Base-by-base conservation (phyloP, 441 rosid species). In the Omphalea diandra region DNA sequence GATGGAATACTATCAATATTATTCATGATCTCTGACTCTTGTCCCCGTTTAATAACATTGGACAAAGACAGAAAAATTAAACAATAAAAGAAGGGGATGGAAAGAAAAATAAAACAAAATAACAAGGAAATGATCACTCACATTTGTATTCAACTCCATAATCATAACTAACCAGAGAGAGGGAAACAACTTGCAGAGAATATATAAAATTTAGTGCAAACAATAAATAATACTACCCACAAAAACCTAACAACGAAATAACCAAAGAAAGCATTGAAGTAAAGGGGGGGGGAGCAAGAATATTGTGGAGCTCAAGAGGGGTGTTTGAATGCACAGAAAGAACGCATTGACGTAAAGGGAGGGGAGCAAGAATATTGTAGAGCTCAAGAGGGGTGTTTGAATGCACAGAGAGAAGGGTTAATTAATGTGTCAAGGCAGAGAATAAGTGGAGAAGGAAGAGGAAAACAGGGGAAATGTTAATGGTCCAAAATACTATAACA, bases 121-220 rank as follows among this genome's bases (percentile, higher is more conserved):
- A n/a, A 20, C 33, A 46, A 59, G 32, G 58, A 40, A 6, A 24
- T 63, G 31, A 24, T 29, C 18, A 64, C 78, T 71, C 31, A 77
- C 83, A 31, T 71, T 61, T 15, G 59, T 47, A 43, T 60, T 72
- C 54, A 76, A 44, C 63, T 76, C 78, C 58, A 73, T 53, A 43
- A 43, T 15, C 41, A 40, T 38, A 27, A 26, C 52, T 22, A n/a
- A n/a, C 14, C 57, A 1, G 32, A 26, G 44, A 27, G 44, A 44
- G 49, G 17, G 15, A 32, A 32, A 17, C 27, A 1, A 10, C 40
- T 14, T 15, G 15, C 24, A 31, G 24, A 40, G 32, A 70, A 24
- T 4, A 32, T 24, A 52, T n/a, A 22, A 6, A 10, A 22, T 52
- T 20, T 10, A 20, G 15, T 52, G 29, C 3, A n/a, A 29, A 2